Base-by-base conservation (phyloP, 1,284 basidiomycete species). In the Vanrija humicola region DNA sequence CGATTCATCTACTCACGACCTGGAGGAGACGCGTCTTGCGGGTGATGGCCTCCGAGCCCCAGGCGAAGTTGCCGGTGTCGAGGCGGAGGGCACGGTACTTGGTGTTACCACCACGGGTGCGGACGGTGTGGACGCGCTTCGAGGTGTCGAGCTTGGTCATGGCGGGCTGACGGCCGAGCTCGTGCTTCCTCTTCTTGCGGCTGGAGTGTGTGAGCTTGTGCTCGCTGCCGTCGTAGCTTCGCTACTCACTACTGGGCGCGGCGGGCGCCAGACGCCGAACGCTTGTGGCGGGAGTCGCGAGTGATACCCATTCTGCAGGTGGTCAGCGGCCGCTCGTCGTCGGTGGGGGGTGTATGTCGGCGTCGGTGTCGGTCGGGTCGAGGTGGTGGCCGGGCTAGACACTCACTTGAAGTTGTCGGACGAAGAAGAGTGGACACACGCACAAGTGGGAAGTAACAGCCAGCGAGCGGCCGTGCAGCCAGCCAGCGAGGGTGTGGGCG, bases 161-260 rank as follows among this genome's bases (percentile, higher is more conserved):
- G 64, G 93, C 94, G 57, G 93, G 82, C 78, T 96, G 93, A 77
- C 93, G 91, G 76, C 91, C 92, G 75, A 96, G 87, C 83, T 96
- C 92, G 81, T 95, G 95, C 82, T 95, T 95, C 87, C 92, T 86
- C 88, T 95, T 96, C 84, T 96, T 96, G 82, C 93, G 89, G 82
- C 66, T 67, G 48, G 19, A 4, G 12, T 10, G 50, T 3, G 18
- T 38, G 8, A 9, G 49, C 44, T 45, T 23, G 14, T 26, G 12
- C 34, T 25, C 29, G 25, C 25, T 42, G 40, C 18, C 42, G n/a
- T n/a, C n/a, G n/a, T n/a, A n/a, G n/a, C n/a, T n/a, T 28, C 28
- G 3, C 28, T 10, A 66, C 67, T 55, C 61, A 69, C 66, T 74
- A 74, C 82, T 90, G 87, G 66, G 92, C 88, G 74, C 90, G 88